These are phyloP conservation scores for Saccharomyces hybrid DNA, from an alignment of 1,139 yeast species.

Conservation along the genomic window DNA sequence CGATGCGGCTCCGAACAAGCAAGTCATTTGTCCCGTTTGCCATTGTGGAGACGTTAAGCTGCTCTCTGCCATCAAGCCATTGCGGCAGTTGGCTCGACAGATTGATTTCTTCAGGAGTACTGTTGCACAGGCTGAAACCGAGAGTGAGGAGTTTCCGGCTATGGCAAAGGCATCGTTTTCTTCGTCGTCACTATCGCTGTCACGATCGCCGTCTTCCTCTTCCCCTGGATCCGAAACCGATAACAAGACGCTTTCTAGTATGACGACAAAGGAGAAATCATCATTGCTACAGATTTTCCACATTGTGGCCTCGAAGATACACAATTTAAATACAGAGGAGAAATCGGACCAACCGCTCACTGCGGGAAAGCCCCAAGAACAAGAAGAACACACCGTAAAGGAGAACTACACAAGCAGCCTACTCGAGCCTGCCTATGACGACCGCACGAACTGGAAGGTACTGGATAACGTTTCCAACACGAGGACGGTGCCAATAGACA, in stretches of 20 bases:
- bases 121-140: background rate
- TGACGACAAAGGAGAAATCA: background rate
- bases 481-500: slow-evolving; percentile 18
- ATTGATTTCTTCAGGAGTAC: background rate
- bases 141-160: background rate
- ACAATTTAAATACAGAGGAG: background rate
- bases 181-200: slow-evolving; percentile 3
- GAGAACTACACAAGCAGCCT: background rate
- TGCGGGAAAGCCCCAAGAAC: slow-evolving; percentile 6
- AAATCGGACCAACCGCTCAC: background rate
- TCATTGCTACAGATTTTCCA: background rate
- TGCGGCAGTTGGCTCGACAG: background rate
- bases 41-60: slow-evolving; percentile 31
- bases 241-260: background rate
- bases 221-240: background rate
- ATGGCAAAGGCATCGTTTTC: background rate
- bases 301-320: background rate
- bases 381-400: background rate
- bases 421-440: background rate
- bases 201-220: background rate
- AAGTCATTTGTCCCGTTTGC: slow-evolving; percentile 46
- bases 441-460: slow-evolving; percentile 6
- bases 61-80: background rate
- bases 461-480: slow-evolving; percentile 23
- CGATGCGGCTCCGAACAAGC: background rate